Conservation (phyloP, 2,329 filamentous ascomycete genomes). For the Ophiosphaerella herpotricha region DNA sequence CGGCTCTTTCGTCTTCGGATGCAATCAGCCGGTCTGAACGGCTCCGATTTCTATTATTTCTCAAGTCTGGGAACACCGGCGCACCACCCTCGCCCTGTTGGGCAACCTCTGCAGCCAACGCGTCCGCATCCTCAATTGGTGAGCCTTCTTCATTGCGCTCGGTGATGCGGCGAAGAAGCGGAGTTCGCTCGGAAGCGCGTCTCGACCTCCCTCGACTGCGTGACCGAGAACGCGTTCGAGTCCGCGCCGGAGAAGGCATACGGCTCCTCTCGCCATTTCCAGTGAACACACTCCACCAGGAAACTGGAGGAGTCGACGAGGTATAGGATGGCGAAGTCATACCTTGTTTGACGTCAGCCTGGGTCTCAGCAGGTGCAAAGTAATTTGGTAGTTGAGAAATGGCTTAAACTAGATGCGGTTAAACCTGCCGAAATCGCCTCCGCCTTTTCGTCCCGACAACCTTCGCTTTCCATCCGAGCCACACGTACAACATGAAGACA, state of each 20-base stretch:
- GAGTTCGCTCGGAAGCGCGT: constrained; percentile 37
- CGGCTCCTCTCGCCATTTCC: background rate
- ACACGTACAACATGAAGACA: constrained; percentile 36
- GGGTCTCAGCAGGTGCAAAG: constrained; percentile 1
- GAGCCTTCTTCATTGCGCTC: constrained; percentile 19
- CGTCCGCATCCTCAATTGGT: constrained; percentile 26
- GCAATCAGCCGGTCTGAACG: constrained; percentile 30
- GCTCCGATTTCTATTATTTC: constrained; percentile 26
- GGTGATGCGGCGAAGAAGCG: constrained; percentile 30
- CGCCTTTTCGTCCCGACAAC: too few relatives aligned
- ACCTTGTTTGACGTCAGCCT: constrained; percentile 8
- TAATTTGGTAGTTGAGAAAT: background rate
- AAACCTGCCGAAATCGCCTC: constrained; percentile 16
- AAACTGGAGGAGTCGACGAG: constrained; percentile 1
- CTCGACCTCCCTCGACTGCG: constrained; percentile 3
- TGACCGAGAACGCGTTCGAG: constrained; percentile 7
- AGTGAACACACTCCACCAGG: constrained; percentile 5
- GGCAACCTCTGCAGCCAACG: constrained; percentile 24
- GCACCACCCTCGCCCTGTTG: constrained; percentile 29
- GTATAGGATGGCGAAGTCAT: constrained; percentile 7
- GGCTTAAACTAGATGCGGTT: constrained; percentile 9
- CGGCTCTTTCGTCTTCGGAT: constrained; percentile 24
- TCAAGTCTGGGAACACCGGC: constrained; percentile 25
- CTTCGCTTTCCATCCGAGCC: background rate
- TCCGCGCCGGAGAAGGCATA: background rate